A percentile compares a stretch with the other conserved stretches of the same genome.
phyloP scores from a whole-genome alignment of 768 basidiomycete genomes.

The Xanthoconium purpureum region DNA sequence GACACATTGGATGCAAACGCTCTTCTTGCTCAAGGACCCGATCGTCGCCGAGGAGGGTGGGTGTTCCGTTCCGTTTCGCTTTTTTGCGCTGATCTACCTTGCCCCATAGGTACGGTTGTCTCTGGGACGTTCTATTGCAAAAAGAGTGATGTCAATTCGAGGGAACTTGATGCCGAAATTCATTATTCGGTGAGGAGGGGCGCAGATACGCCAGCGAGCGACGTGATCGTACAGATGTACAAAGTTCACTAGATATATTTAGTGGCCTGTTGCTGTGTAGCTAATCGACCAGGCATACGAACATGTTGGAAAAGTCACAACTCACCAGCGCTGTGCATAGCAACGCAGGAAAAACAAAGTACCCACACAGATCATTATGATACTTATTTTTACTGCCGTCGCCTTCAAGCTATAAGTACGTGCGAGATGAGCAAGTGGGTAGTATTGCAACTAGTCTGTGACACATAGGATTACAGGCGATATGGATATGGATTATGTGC shows the following conservation, averaged over 20 bases:
- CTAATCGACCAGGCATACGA: too few species aligned
- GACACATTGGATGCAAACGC: constrained; percentile 96
- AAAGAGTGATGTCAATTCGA: constrained; percentile 76
- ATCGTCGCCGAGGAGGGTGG: constrained; percentile 72
- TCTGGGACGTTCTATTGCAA: constrained; percentile 78
- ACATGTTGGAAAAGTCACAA: too few species aligned
- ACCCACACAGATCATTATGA: too few species aligned
- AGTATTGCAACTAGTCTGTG: constrained; percentile 12
- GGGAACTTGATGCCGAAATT: constrained; percentile 90
- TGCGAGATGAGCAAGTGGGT: neutral
- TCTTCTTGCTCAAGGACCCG: constrained; percentile 82
- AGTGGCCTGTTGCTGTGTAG: too few species aligned
- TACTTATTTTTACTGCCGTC: too few species aligned
- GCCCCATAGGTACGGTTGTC: constrained; percentile 60
- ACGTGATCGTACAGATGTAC: constrained; percentile 71
- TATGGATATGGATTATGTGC: neutral
- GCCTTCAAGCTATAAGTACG: too few species aligned
- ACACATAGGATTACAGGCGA: constrained; percentile 9
- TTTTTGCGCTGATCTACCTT: neutral
- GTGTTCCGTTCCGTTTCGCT: constrained; percentile 15
- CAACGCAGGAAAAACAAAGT: too few species aligned
- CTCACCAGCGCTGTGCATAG: too few species aligned
- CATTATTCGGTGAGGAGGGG: constrained; percentile 59
- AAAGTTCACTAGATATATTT: constrained; percentile 55
- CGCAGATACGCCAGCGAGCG: constrained; percentile 30